These are phyloP conservation scores for Lactuca sativa DNA, from an alignment of 129 eudicot genomes.

Conservation along the genomic window DNA sequence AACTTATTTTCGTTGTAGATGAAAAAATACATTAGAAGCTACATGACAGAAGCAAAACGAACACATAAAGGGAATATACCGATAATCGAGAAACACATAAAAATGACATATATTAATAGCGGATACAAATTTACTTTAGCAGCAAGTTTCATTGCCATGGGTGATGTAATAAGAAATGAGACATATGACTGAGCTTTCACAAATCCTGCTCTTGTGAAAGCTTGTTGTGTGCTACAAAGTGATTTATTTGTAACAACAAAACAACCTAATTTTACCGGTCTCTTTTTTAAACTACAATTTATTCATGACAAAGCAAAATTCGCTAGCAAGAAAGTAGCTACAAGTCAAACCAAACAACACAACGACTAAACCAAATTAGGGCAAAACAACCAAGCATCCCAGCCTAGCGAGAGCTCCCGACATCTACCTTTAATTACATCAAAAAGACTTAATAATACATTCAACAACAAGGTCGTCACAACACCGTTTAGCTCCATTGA, in stretches of 20 bases:
- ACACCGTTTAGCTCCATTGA: too few species aligned
- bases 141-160: background rate
- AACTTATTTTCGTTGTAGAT: background rate
- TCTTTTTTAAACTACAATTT: too few species aligned
- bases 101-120: background rate
- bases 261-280: background rate
- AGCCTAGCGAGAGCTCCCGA: too few species aligned
- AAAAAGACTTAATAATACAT: too few species aligned
- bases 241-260: background rate
- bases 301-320: too few species aligned
- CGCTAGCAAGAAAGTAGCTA: too few species aligned
- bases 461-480: too few species aligned
- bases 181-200: constrained; percentile 13
- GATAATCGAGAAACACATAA: constrained; percentile 17
- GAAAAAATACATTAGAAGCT: background rate
- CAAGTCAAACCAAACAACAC: too few species aligned
- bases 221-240: background rate
- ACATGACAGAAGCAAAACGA: constrained; percentile 21
- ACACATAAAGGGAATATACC: constrained; percentile 10
- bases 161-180: constrained; percentile 7
- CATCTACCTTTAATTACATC: too few species aligned
- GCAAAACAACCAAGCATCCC: too few species aligned
- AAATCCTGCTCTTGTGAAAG: constrained; percentile 20
- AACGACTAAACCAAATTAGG: too few species aligned
- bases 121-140: background rate